These are phyloP conservation scores for Cutaneotrichosporon dermatis DNA, from an alignment of 1,284 basidiomycete genomes.

Conservation along the genomic window DNA sequence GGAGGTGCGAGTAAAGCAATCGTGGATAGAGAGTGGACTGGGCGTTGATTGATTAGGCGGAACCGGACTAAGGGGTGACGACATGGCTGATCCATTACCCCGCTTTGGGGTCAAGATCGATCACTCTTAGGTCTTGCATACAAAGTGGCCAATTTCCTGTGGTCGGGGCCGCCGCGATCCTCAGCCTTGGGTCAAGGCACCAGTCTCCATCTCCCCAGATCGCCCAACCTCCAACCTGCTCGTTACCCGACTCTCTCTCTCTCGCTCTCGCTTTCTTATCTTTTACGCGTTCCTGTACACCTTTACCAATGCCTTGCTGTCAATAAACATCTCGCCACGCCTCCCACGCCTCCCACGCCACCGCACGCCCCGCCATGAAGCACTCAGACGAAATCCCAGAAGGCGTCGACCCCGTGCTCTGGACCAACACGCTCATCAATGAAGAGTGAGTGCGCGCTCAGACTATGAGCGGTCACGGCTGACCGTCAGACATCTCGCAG, in stretches of 20 bases:
- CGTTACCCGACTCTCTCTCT: not conserved
- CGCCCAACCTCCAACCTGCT: not conserved
- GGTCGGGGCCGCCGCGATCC: too few species aligned
- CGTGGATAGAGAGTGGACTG: too few species aligned
- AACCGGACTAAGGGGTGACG: too few species aligned
- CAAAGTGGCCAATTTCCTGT: too few species aligned
- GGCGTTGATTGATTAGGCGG: too few species aligned
- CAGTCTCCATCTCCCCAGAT: not conserved
- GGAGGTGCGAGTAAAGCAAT: too few species aligned
- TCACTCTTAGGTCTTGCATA: too few species aligned
- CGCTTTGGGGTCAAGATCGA: too few species aligned
- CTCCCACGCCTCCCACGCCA: not conserved
- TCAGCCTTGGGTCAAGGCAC: too few species aligned
- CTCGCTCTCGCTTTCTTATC: not conserved
- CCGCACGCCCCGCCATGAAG: not conserved
- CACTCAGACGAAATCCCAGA: conserved; percentile 3
- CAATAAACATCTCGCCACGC: not conserved
- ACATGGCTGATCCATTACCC: too few species aligned
- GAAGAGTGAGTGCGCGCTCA: conserved; percentile 55
- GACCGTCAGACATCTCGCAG: conserved; percentile 39
- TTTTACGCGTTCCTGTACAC: too few species aligned
- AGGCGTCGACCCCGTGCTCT: conserved; percentile 26
- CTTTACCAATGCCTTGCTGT: too few species aligned
- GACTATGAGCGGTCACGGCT: not conserved
- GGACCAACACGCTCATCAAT: conserved; percentile 61